phyloP scores from a whole-genome alignment of 768 basidiomycete species.

The Lepiota subincarnata region DNA sequence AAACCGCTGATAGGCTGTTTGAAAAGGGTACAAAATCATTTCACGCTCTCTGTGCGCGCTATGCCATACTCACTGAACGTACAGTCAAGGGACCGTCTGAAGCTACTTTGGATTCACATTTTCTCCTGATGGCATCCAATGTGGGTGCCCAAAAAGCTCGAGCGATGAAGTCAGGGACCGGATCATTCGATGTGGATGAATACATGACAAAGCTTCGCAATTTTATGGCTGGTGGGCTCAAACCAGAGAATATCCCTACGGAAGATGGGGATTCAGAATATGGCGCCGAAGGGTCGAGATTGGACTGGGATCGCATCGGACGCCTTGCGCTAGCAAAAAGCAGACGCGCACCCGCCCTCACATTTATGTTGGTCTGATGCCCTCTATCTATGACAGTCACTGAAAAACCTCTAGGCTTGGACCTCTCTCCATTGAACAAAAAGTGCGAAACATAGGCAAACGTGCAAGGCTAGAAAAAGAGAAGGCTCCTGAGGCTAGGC shows the following conservation, averaged over 20 bases:
- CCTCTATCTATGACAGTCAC: constrained; percentile 8
- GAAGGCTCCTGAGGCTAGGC: constrained; percentile 61
- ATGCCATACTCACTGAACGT: not conserved
- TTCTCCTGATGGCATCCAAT: constrained; percentile 73
- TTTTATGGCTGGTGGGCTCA: constrained; percentile 67
- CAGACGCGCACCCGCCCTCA: constrained; percentile 71
- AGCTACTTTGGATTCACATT: constrained; percentile 83
- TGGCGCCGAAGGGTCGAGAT: constrained; percentile 28
- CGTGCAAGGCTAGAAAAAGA: constrained; percentile 70
- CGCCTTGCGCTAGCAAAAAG: constrained; percentile 79
- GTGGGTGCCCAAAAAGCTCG: constrained; percentile 87
- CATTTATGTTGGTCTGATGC: constrained; percentile 71
- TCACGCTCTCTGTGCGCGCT: not conserved
- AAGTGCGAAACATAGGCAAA: constrained; percentile 58
- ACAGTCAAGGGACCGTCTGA: constrained; percentile 79
- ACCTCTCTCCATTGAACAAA: constrained; percentile 82
- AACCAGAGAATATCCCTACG: constrained; percentile 38
- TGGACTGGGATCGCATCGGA: constrained; percentile 87
- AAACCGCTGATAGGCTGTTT: constrained; percentile 59
- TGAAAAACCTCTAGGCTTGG: constrained; percentile 66
- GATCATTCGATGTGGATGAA: constrained; percentile 90
- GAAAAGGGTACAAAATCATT: constrained; percentile 45
- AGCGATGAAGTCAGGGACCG: constrained; percentile 81
- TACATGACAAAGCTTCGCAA: constrained; percentile 72
- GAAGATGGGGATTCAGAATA: constrained; percentile 49